Evolutionary conservation across 768 basidiomycete genomes (phyloP).

Genomic region (Mrakia frigida): DNA sequence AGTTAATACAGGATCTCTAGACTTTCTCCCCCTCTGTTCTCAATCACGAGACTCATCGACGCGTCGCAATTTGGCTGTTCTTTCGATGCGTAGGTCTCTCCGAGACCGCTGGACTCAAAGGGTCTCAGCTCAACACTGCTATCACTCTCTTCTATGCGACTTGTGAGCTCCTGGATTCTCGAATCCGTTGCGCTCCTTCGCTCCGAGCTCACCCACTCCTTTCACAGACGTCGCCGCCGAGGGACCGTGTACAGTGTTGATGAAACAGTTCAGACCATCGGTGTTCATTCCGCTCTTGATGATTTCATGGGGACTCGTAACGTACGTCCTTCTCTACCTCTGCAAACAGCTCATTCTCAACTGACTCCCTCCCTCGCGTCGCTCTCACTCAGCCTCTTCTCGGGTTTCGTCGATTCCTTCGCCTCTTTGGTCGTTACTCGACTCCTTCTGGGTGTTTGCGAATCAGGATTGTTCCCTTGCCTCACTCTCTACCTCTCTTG

Average conservation of each 20-base stretch:
- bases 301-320: slow-evolving; percentile 14
- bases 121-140: slow-evolving; percentile 24
- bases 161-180: not conserved
- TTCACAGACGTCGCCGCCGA: slow-evolving; percentile 46
- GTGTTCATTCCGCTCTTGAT: slow-evolving; percentile 20
- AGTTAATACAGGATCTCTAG: not conserved
- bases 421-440: slow-evolving; percentile 24
- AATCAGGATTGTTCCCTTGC: slow-evolving; percentile 35
- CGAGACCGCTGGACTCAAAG: slow-evolving; percentile 30
- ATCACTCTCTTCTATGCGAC: slow-evolving; percentile 40
- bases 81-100: not conserved
- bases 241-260: slow-evolving; percentile 45
- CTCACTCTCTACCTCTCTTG: slow-evolving; percentile 6
- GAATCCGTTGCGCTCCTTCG: no score
- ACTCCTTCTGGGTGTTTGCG: slow-evolving; percentile 35
- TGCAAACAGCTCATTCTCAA: no score
- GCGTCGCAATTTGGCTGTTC: not conserved
- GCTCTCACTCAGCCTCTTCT: slow-evolving; percentile 11
- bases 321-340: no score
- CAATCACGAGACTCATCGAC: no score
- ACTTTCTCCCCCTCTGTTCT: not conserved
- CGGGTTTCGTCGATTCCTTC: slow-evolving; percentile 7
- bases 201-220: not conserved
- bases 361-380: no score
- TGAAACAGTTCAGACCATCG: slow-evolving; percentile 25